These are phyloP conservation scores for Suhomyces bribrorum DNA, from an alignment of 1,139 yeast genomes.

Conservation along the genomic window DNA sequence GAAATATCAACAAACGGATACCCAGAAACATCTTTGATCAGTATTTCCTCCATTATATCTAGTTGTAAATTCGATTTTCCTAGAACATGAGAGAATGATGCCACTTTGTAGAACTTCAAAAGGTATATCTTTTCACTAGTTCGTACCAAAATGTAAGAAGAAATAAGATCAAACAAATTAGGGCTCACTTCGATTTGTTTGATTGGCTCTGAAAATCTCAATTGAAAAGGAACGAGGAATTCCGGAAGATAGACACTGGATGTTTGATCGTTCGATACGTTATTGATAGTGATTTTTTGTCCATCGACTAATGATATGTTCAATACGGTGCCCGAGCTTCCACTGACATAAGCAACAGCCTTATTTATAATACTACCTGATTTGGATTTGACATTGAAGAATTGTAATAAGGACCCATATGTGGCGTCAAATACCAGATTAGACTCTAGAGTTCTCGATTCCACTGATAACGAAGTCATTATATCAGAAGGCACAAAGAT, in stretches of 20 bases:
- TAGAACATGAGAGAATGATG: slow-evolving; percentile 3
- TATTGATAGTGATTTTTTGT: not conserved
- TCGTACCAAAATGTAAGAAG: slow-evolving; percentile 28
- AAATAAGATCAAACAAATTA: slow-evolving; percentile 17
- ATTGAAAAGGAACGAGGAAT: slow-evolving; percentile 22
- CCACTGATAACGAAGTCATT: slow-evolving; percentile 24
- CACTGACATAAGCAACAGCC: slow-evolving; percentile 38
- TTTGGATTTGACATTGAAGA: slow-evolving; percentile 22
- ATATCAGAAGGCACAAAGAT: slow-evolving; percentile 28
- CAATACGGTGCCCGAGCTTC: slow-evolving; percentile 31
- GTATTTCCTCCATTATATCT: slow-evolving; percentile 25
- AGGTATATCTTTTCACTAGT: slow-evolving; percentile 30
- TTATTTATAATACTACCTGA: slow-evolving; percentile 11
- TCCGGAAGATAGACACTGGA: slow-evolving; percentile 11
- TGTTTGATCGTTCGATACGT: not conserved
- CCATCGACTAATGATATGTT: slow-evolving; percentile 24
- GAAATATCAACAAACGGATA: slow-evolving; percentile 48
- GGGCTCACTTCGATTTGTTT: slow-evolving; percentile 38
- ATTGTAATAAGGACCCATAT: slow-evolving; percentile 25
- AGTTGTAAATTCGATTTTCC: slow-evolving; percentile 17
- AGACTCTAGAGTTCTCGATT: slow-evolving; percentile 28
- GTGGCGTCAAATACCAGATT: slow-evolving; percentile 42
- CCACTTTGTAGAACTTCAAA: slow-evolving; percentile 19
- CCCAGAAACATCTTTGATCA: slow-evolving; percentile 24
- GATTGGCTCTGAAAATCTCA: slow-evolving; percentile 36